Evolutionary conservation across 257 asterid genomes (phyloP), one percentile per base, ranked within the genome.

Genomic region (Ehretia macrophylla): DNA sequence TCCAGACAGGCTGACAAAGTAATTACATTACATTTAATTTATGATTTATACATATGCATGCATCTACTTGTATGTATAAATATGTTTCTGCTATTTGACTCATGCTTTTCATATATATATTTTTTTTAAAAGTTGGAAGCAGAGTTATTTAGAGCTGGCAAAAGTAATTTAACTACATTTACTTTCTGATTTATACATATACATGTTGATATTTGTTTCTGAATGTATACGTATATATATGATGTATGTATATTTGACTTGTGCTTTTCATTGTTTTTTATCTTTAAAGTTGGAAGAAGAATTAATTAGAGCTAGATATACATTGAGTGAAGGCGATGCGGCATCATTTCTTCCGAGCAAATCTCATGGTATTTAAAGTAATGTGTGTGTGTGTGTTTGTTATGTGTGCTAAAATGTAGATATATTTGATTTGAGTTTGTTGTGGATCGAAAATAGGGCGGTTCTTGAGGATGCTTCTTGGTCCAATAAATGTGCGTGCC

Each of bases 401-500:
- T 11, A 14, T 57, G 16, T 56, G 35, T 20, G 59, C n/a, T 57
- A 51, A 40, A 67, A 42, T 2, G 53, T 37, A 48, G 48, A 52
- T 58, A 59, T 51, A 50, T 62, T 62, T 70, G 56, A 39, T 57
- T 21, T 42, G 32, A 56, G 54, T 68, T 53, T 62, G 58, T 19
- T 61, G 22, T 10, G 12, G 47, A 42, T 32, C 22, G 51, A 38
- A 68, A 63, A 74, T 67, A 92, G 99, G 99, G 71, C 75, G 88
- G 63, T 83, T 92, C 76, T 62, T 92, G 76, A 84, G 88, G 95
- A 88, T 84, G 99, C 85, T 92, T 72, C 80, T 92, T 77, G 99
- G 97, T 65, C 97, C 97, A 35, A 80, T 92, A 66, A 92, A 92
- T 69, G 99, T 92, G 54, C 88, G 90, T 47, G 99, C 97, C 4